Percentiles rank a stretch among this genome's conserved stretches.
phyloP scores from a whole-genome alignment of 1,284 basidiomycete species.

The Microbotryum intermedium region DNA sequence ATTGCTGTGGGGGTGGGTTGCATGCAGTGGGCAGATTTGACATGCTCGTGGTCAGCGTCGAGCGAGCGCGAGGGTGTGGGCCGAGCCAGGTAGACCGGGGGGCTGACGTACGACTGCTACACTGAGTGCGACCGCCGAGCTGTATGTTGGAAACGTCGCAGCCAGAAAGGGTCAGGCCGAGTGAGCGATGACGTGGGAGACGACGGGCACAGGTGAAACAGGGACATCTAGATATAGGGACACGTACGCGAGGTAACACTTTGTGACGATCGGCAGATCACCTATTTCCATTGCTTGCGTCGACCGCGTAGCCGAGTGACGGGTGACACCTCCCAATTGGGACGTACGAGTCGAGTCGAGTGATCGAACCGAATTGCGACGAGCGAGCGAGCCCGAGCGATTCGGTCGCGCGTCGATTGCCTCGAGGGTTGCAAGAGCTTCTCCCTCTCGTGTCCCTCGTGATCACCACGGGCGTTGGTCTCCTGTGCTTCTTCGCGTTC shows the following conservation, averaged over 20 bases:
- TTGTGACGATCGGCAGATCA: conserved; percentile 79
- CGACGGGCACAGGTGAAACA: not conserved
- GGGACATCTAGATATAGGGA: not conserved
- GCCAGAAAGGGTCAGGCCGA: not conserved
- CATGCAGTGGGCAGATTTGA: not conserved
- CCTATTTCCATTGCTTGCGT: conserved; percentile 41
- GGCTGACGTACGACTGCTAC: conserved; percentile 63
- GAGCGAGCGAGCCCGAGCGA: too few species aligned
- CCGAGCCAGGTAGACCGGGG: not conserved
- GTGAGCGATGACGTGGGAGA: not conserved
- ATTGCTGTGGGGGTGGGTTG: conserved; percentile 58
- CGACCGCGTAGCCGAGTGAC: not conserved
- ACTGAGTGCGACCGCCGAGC: conserved; percentile 54
- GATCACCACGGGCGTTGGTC: too few species aligned
- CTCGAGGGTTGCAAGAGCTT: too few species aligned
- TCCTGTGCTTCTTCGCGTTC: too few species aligned
- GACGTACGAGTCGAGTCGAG: too few species aligned
- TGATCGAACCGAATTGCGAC: too few species aligned
- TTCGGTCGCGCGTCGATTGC: too few species aligned
- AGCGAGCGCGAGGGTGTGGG: too few species aligned
- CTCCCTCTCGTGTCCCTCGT: too few species aligned
- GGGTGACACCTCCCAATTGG: not conserved
- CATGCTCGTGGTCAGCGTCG: not conserved
- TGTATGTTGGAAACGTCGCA: not conserved
- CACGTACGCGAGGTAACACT: conserved; percentile 30